phyloP scores from a whole-genome alignment of 805 yeast species.

The Starmerella potacharoeniae region DNA sequence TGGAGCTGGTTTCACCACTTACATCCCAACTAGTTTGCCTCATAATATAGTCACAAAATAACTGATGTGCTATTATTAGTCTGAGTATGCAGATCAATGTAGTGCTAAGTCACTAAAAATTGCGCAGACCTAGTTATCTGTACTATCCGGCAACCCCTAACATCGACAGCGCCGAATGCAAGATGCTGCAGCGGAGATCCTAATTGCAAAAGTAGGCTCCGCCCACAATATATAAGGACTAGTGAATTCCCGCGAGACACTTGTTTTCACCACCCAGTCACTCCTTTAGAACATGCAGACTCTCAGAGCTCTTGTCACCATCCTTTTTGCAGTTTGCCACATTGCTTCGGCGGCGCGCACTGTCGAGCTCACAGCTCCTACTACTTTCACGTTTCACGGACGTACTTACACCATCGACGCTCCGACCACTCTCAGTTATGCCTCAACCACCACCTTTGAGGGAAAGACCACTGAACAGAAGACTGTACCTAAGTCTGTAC shows the following conservation, averaged over 20 bases:
- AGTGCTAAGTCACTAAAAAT: too few species aligned
- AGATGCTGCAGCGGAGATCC: too few species aligned
- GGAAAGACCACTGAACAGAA: not conserved
- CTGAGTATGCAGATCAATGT: too few species aligned
- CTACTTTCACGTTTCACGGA: slow-evolving; percentile 12
- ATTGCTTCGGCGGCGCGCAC: not conserved
- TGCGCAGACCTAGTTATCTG: too few species aligned
- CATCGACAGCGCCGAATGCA: too few species aligned
- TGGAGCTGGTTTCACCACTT: too few species aligned
- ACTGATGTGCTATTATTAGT: too few species aligned
- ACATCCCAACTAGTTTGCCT: too few species aligned
- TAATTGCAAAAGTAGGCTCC: too few species aligned
- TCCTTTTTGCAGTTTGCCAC: not conserved
- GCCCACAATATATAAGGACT: not conserved
- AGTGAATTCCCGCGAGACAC: too few species aligned
- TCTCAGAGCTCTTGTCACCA: not conserved
- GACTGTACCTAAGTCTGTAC: not conserved
- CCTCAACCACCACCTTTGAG: not conserved
- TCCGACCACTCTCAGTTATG: slow-evolving; percentile 12
- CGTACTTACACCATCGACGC: slow-evolving; percentile 11
- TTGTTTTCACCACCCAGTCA: not conserved
- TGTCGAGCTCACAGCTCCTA: not conserved
- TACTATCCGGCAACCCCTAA: too few species aligned
- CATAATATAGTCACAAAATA: too few species aligned
- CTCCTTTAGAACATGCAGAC: not conserved